Base-by-base conservation (phyloP, 768 basidiomycete species). In the Naganishia onofrii region DNA sequence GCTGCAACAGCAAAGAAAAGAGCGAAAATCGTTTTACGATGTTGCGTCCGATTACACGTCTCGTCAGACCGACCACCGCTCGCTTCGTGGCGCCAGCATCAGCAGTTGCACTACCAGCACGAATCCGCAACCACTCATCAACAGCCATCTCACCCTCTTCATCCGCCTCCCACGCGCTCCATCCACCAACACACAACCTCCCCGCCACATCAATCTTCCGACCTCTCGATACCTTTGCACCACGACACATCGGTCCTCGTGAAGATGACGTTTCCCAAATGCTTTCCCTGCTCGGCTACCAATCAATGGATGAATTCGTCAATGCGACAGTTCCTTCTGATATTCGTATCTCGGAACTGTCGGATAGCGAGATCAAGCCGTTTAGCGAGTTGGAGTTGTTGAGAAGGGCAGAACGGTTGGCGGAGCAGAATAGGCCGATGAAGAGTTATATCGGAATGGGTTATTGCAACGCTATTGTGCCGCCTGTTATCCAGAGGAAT, bases 391-490 rank as follows among this genome's bases (percentile, higher is more conserved):
- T 89, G 0, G 89, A 98, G 82, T 84, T 99, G 51, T 83, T 88
- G 67, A 82, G 83, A 23, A 84, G 90, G 66, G 93, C 91, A 0
- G 89, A 88, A 77, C 85, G 85, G 74, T 83, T 98, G 12, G 93
- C 88, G n/a, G 82, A 78, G 19, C 84, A 86, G 78, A 98, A 99
- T 82, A 87, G 89, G 81, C 83, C 86, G 6, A 90, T 89, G 81
- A 91, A 89, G 84, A 94, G 88, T 77, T 98, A 93, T 81, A 99
- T 98, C 77, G 96, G 96, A 42, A 93, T 97, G 92, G 95, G 96
- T 74, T 99, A 96, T 82, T 91, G 94, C 78, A 88, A 88, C 74
- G 92, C 93, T 3, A 91, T 95, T 55, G 91, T 95, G 5, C 94
- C 94, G n/a, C 90, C 91, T 9, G 92, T 96, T 60, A 92, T 96